Evolutionary conservation across 257 asterid genomes (phyloP).

Genomic region (Orobanche coerulescens): DNA sequence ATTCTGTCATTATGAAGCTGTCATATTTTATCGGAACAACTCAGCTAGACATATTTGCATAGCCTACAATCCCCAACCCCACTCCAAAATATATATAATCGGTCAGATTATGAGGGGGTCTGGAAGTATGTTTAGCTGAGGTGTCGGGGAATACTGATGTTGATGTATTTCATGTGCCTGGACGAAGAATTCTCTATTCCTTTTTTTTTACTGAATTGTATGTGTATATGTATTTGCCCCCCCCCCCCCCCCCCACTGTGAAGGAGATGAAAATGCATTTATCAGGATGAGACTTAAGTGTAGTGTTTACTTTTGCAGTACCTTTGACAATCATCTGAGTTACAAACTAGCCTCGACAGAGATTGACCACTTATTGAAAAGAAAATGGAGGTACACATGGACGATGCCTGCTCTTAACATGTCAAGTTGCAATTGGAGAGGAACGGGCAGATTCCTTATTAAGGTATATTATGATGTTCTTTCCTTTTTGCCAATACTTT

Average conservation of each 20-base stretch:
- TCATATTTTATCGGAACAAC: not conserved
- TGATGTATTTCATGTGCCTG: not conserved
- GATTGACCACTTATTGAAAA: constrained; percentile 36
- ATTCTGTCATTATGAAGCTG: not conserved
- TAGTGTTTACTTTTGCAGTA: constrained; percentile 38
- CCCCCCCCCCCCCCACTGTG: not conserved
- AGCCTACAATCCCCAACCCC: too few relatives aligned
- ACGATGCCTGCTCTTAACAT: constrained; percentile 50
- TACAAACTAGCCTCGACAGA: constrained; percentile 49
- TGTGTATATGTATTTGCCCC: not conserved
- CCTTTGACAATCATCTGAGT: constrained; percentile 55
- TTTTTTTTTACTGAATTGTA: not conserved
- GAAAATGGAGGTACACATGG: constrained; percentile 76
- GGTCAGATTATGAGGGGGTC: not conserved
- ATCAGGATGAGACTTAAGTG: not conserved
- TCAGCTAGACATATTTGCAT: too few relatives aligned
- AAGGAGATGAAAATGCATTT: not conserved
- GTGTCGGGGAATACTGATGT: not conserved
- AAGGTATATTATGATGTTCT: constrained; percentile 41
- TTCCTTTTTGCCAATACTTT: constrained; percentile 5
- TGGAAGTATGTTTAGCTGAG: not conserved
- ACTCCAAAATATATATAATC: too few relatives aligned
- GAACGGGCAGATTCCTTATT: constrained; percentile 60
- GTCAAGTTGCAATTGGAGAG: constrained; percentile 75
- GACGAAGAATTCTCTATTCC: not conserved